Conservation (phyloP, 176 grass and related monocot genomes). For the sorghum (Sorghum bicolor) region DNA sequence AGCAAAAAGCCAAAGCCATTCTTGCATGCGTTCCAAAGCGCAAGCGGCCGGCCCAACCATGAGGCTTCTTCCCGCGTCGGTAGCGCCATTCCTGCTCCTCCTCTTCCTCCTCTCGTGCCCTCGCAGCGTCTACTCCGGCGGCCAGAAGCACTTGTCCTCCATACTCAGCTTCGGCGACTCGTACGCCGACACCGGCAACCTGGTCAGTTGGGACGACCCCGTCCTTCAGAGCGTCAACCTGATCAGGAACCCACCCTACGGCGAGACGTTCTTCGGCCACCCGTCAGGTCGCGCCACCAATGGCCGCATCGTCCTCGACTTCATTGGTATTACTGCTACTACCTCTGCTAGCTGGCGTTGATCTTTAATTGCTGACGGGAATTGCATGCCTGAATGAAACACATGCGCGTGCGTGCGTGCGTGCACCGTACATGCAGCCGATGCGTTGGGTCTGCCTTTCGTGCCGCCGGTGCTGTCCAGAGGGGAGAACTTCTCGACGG, state of each 20-base stretch:
- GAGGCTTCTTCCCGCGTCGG: background rate
- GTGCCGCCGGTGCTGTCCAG: conserved; percentile 38
- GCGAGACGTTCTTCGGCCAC: conserved; percentile 21
- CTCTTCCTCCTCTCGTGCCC: conserved; percentile 1
- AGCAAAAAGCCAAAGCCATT: background rate
- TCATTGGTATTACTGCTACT: background rate
- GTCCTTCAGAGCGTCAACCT: background rate
- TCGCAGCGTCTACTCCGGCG: background rate
- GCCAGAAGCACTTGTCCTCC: conserved; percentile 20
- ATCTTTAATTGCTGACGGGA: too few species aligned
- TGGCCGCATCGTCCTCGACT: conserved; percentile 52
- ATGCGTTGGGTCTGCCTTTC: conserved; percentile 50
- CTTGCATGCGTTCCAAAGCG: background rate
- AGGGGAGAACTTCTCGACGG: conserved; percentile 34
- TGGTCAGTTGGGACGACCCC: background rate
- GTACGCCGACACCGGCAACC: conserved; percentile 64
- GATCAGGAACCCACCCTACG: conserved; percentile 28
- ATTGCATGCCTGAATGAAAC: too few species aligned
- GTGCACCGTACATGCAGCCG: conserved; percentile 7
- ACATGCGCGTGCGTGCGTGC: too few species aligned
- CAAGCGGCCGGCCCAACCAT: background rate
- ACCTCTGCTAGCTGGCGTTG: too few species aligned
- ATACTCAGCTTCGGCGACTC: conserved; percentile 65
- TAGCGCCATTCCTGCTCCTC: background rate
- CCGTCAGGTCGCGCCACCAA: conserved; percentile 44